Evolutionary conservation across 2,329 filamentous ascomycete species (phyloP), one percentile per base, ranked within the genome.

Genomic region (Myriosclerotinia scirpicola): DNA sequence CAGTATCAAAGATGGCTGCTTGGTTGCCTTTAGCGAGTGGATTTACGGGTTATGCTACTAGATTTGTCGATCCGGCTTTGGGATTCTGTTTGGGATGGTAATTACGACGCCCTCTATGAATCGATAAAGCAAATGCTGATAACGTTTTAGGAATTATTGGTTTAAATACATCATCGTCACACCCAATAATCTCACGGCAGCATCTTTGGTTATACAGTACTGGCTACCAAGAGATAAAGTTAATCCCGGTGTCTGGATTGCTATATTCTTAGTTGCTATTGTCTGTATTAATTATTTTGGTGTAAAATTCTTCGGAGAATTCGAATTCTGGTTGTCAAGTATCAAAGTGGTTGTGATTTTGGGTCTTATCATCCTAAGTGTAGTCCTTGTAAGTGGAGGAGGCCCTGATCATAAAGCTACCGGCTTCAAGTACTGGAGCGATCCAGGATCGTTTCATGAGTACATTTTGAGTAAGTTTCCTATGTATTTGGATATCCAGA

Each of bases 151-250:
- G 73, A 73, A 71, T 62, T 75, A 75, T 60, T 76, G 71, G 72
- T 74, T 73, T 62, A 73, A 73, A 86, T 95, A 95, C 77, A 91
- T 95, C 76, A 93, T 96, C 73, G 85, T 91, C 60, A 93, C 90
- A 1, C 91, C 92, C 1, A 95, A 95, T 75, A 91, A 96, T 76
- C 81, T 96, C 50, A 95, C 91, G 0, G 92, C 92, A 38, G 86
- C 85, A n/a, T 86, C 90, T 6, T 79, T 96, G 48, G 90, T 94
- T 67, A 90, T 96, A 67, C 86, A 90, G 71, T 93, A 87, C 73
- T 96, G 92, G 92, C 79, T 91, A 14, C 77, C 81, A 34, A 64
- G 67, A 56, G 84, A 90, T 0, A 80, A 79, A 58, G 82, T 94
- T 66, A 93, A 94, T 74, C 88, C 91, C 0, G 91, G 90, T 61